Conservation (phyloP, 2,329 filamentous ascomycete species). For the Penicillium sp. region DNA sequence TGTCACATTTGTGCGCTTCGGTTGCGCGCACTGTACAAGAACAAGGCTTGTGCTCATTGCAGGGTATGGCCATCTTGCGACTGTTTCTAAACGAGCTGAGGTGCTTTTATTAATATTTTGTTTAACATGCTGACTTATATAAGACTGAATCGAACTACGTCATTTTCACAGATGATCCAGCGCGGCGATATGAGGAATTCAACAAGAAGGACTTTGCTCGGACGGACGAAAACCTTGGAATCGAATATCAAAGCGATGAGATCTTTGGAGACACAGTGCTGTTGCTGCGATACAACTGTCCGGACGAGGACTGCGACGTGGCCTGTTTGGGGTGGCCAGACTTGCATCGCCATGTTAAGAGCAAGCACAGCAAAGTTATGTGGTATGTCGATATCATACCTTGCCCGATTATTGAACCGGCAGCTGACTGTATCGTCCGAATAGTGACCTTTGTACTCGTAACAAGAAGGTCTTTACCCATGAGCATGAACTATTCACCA, state of each 20-base stretch:
- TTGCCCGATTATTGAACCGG: slow-evolving; percentile 3
- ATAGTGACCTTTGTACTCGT: slow-evolving; percentile 76
- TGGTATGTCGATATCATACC: slow-evolving; percentile 50
- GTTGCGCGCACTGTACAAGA: slow-evolving; percentile 92
- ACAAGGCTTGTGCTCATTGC: slow-evolving; percentile 94
- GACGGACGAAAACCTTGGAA: slow-evolving; percentile 80
- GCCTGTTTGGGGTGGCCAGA: slow-evolving; percentile 80
- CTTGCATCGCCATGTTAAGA: slow-evolving; percentile 76
- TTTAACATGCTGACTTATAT: slow-evolving; percentile 12
- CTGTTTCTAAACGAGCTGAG: neutral
- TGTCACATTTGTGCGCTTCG: slow-evolving; percentile 94
- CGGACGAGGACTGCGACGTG: slow-evolving; percentile 77
- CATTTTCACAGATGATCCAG: slow-evolving; percentile 82
- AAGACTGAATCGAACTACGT: slow-evolving; percentile 61
- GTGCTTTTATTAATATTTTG: neutral
- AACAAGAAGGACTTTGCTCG: slow-evolving; percentile 68
- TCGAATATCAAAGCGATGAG: slow-evolving; percentile 82
- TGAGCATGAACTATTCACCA: slow-evolving; percentile 88
- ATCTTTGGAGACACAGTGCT: slow-evolving; percentile 90
- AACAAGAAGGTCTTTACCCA: slow-evolving; percentile 99
- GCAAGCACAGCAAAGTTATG: slow-evolving; percentile 80
- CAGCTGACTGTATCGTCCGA: slow-evolving; percentile 7
- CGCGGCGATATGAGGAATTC: slow-evolving; percentile 85
- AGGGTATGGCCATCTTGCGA: slow-evolving; percentile 57
- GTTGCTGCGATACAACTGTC: slow-evolving; percentile 90